These are phyloP conservation scores for Plantago ovata DNA, from an alignment of 257 asterid genomes.

Conservation along the genomic window DNA sequence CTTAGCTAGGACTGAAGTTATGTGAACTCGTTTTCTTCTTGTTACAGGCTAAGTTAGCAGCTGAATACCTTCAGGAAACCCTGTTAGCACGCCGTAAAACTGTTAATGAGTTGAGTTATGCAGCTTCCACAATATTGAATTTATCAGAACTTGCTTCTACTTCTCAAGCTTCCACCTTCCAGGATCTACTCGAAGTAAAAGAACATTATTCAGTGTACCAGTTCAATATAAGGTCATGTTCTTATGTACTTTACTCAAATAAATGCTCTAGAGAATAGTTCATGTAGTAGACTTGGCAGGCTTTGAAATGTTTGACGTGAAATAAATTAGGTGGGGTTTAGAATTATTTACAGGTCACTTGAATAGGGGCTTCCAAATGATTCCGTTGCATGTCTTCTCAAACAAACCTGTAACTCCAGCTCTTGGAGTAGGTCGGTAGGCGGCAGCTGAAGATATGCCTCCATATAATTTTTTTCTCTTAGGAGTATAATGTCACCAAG, in stretches of 20 bases:
- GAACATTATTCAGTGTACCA: slow-evolving; percentile 42
- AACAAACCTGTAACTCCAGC: no score
- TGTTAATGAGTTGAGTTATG: slow-evolving; percentile 47
- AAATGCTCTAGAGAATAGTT: background rate
- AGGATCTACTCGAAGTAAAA: slow-evolving; percentile 51
- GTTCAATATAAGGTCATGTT: slow-evolving; percentile 56
- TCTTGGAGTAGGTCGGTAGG: no score
- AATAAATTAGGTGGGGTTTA: no score
- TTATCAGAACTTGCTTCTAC: slow-evolving; percentile 45
- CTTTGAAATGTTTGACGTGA: no score
- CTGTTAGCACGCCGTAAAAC: slow-evolving; percentile 46
- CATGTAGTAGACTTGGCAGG: no score
- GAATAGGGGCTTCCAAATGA: slow-evolving; percentile 1
- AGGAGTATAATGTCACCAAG: no score
- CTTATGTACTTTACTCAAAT: background rate
- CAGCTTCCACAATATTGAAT: slow-evolving; percentile 66
- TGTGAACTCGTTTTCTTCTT: slow-evolving; percentile 11
- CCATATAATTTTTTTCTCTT: no score
- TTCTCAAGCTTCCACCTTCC: slow-evolving; percentile 55
- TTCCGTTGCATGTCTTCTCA: no score
- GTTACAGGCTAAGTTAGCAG: slow-evolving; percentile 50
- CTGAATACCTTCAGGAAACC: slow-evolving; percentile 54
- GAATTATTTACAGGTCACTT: background rate
- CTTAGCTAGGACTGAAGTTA: no score
- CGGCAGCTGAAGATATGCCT: no score